Percentiles rank a stretch among this genome's conserved stretches.
phyloP scores from a whole-genome alignment of 139 green algal genomes.

The Chloropicon primus region DNA sequence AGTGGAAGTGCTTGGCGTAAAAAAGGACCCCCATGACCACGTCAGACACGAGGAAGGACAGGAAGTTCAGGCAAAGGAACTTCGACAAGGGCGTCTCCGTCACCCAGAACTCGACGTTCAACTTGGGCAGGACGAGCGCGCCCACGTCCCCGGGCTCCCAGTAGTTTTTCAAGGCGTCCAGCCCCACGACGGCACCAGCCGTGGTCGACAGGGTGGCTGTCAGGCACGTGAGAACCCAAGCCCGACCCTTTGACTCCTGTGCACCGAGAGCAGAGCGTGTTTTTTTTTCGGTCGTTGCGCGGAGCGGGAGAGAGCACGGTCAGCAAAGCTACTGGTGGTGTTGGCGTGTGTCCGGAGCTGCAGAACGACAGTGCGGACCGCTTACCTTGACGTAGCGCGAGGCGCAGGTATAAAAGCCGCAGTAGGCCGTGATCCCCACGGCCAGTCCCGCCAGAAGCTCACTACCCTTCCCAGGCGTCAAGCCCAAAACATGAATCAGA shows the following conservation, averaged over 20 bases:
- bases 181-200: not conserved
- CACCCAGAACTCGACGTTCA: not conserved
- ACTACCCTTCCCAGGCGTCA: not conserved
- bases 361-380: too few relatives aligned
- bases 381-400: not conserved
- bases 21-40: not conserved
- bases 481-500: not conserved
- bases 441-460: not conserved
- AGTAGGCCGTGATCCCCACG: not conserved
- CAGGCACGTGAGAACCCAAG: not conserved
- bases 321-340: too few relatives aligned
- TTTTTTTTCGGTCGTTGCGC: too few relatives aligned
- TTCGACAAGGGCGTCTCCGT: not conserved
- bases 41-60: not conserved
- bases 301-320: too few relatives aligned
- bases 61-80: not conserved
- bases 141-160: not conserved
- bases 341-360: too few relatives aligned
- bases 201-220: not conserved
- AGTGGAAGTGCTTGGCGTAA: constrained; percentile 1
- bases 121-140: not conserved
- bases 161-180: not conserved
- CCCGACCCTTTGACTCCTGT: not conserved
- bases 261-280: too few relatives aligned
- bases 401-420: not conserved